Base-by-base conservation (phyloP, 306 rosid species). In the Glycyrrhiza uralensis region DNA sequence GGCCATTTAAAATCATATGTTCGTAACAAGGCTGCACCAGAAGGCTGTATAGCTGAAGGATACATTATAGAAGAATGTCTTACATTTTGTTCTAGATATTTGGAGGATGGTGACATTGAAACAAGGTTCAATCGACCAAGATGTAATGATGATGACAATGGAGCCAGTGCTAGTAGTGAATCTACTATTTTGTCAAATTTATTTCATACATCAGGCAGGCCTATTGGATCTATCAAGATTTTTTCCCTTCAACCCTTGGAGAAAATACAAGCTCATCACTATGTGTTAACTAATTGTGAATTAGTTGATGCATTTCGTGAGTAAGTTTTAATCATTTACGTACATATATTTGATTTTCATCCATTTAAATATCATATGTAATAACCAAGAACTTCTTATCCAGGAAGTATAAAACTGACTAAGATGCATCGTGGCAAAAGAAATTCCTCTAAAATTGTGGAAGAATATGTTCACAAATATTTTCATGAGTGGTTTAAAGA, bases 31-130 rank as follows among this genome's bases (percentile, higher is more conserved):
- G 32, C 13, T 29, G 3, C 47, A 30, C 62, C 49, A 0, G 19
- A 69, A 38, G 51, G 65, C 13, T 54, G 23, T 13, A 54, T 54
- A 18, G 23, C 8, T 19, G 52, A 63, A 63, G 56, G 52, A 1
- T 66, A 45, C 8, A 45, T 66, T n/a, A 28, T 66, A 6, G 17
- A 70, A 22, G 52, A 54, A 24, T 55, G 66, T 24, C 35, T 70
- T 4, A 70, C 26, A 5, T 70, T 54, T 55, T 70, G 12, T 23
- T 41, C 69, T 14, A 72, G 69, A 28, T 72, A 58, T 36, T 28
- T 61, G 12, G 19, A 36, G 1, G 68, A 61, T 11, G 17, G 30
- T 17, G 24, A 35, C 3, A 36, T 60, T 19, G 47, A 61, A 58
- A 58, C 44, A 58, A 59, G 26, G 22, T 59, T 59, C 14, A 51